These are phyloP conservation scores for Heterobasidion parviporum DNA, from an alignment of 1,284 basidiomycete species.

Conservation along the genomic window DNA sequence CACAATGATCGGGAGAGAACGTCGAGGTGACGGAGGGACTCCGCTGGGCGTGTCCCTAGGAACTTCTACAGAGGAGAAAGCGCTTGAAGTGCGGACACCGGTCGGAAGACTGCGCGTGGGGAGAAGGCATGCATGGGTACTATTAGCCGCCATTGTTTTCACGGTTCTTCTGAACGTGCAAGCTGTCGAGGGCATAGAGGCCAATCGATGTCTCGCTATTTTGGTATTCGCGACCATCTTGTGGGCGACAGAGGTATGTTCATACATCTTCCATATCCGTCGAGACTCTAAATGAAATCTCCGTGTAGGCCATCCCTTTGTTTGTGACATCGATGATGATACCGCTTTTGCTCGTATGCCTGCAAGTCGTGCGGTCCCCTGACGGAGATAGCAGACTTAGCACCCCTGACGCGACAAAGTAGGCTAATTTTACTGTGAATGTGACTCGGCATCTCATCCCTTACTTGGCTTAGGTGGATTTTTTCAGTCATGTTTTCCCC, in stretches of 20 bases:
- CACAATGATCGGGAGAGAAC: conserved; percentile 91
- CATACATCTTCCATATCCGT: neutral
- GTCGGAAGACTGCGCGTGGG: conserved; percentile 60
- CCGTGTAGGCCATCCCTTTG: conserved; percentile 78
- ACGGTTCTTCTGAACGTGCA: conserved; percentile 51
- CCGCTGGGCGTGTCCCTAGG: conserved; percentile 45
- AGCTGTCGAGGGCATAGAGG: conserved; percentile 62
- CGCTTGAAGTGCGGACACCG: conserved; percentile 47
- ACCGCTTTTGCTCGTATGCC: conserved; percentile 82
- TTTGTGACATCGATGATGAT: conserved; percentile 94
- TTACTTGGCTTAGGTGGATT: conserved; percentile 42
- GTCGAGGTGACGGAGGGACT: conserved; percentile 49
- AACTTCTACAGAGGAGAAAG: conserved; percentile 32
- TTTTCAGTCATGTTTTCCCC: conserved; percentile 81
- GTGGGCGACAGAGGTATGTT: conserved; percentile 87
- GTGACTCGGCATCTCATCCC: conserved; percentile 2
- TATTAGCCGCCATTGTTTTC: conserved; percentile 53
- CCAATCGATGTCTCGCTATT: conserved; percentile 89
- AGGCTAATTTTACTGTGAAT: conserved; percentile 20
- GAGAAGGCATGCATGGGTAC: conserved; percentile 50
- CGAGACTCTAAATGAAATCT: conserved; percentile 1
- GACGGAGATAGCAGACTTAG: conserved; percentile 47
- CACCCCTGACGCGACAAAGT: conserved; percentile 79
- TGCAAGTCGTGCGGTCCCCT: conserved; percentile 72
- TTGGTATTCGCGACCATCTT: conserved; percentile 88